Percentiles rank a stretch among this genome's conserved stretches.
Evolutionary conservation across 768 basidiomycete species (phyloP).

Genomic region (Tephrocybe sp.): DNA sequence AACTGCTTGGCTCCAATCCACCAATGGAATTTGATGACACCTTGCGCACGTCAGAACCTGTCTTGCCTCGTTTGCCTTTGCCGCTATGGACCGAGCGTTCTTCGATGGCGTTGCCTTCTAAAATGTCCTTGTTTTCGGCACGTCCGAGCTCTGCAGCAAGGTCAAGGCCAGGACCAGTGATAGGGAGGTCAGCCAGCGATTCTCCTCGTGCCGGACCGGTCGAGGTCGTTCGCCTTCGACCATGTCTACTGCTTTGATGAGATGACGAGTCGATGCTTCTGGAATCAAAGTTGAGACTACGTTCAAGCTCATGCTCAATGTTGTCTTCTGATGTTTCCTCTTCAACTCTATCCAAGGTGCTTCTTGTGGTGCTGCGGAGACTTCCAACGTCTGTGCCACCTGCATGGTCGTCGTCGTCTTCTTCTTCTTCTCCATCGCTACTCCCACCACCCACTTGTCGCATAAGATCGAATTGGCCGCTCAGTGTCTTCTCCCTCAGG

Average conservation of each 20-base stretch:
- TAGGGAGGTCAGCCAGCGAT: slow-evolving; percentile 82
- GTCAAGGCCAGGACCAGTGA: slow-evolving; percentile 87
- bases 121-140: slow-evolving; percentile 84
- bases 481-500: slow-evolving; percentile 86
- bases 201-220: slow-evolving; percentile 66
- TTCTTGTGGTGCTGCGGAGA: slow-evolving; percentile 56
- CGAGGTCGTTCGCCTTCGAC: slow-evolving; percentile 50
- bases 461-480: slow-evolving; percentile 80
- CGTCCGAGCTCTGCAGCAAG: slow-evolving; percentile 90
- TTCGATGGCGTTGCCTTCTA: slow-evolving; percentile 55
- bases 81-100: slow-evolving; percentile 41
- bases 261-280: slow-evolving; percentile 37
- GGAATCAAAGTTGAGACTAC: slow-evolving; percentile 28
- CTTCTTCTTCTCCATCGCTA: slow-evolving; percentile 33
- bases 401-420: slow-evolving; percentile 39
- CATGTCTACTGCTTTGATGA: slow-evolving; percentile 39
- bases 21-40: slow-evolving; percentile 30
- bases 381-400: slow-evolving; percentile 50
- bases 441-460: slow-evolving; percentile 60
- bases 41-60: slow-evolving; percentile 40
- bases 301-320: slow-evolving; percentile 38
- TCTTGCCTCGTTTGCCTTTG: slow-evolving; percentile 52
- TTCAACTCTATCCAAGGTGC: slow-evolving; percentile 62
- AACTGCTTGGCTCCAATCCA: slow-evolving; percentile 42
- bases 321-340: slow-evolving; percentile 50